Base-by-base conservation (phyloP, 2,329 filamentous ascomycete species). In the Fonsecaea erecta region DNA sequence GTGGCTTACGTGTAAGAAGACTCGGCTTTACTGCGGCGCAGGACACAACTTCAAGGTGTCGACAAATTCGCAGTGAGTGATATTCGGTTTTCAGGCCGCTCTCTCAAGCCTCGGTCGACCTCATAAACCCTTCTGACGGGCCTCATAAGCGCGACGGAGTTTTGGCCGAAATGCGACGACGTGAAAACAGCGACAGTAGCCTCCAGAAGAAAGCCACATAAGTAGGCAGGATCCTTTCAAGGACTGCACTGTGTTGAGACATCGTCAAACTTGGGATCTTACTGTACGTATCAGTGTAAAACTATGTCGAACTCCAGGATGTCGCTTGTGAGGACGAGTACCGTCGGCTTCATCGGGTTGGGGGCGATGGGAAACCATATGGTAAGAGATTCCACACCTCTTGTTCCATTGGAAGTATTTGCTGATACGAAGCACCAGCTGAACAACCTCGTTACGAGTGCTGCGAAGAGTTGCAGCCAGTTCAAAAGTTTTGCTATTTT, bases 401-500 rank as follows among this genome's bases (percentile, higher is more conserved):
- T 53, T 21, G 51, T 24, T 21, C 5, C 14, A 16, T 53, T 5
- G 14, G 51, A 30, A 53, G 28, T 53, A 16, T 18, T 48, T 18
- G 26, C 51, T 53, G 51, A 53, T 30, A 16, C 16, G 51, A 53
- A 53, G 14, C 12, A 53, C 7, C 48, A 53, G 51, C 30, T 53
- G 1, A 53, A 53, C 21, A 53, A 53, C 51, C 51, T 53, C 51
- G 51, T 53, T 16, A 16, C 51, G 51, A 34, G 32, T 34, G 32
- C 32, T 7, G 32, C 32, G 32, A 34, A 34, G 32, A 34, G 32
- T 12, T 28, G 51, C 21, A 53, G 51, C 51, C 51, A 53, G 26
- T 53, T 53, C 51, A 53, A 53, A 53, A 24, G 51, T 53, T 53
- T 53, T 30, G 51, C 51, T n/a, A 53, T 53, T 53, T 53, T 53